Conservation (phyloP, 2,329 filamentous ascomycete species). For the Ceratocystis papillata region DNA sequence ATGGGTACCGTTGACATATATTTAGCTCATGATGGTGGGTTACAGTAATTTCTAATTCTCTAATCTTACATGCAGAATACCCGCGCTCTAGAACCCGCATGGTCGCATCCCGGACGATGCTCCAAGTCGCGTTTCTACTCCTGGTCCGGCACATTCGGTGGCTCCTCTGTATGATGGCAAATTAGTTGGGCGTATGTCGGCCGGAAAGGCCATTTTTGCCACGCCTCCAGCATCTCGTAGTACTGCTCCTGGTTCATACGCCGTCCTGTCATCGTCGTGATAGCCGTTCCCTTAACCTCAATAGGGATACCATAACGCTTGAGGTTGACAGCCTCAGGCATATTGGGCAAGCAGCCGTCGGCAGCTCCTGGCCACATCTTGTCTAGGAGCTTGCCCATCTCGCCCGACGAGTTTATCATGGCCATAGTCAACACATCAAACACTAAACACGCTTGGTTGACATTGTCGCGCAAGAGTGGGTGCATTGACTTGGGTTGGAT, state of each 20-base stretch:
- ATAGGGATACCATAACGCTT: slow-evolving; percentile 37
- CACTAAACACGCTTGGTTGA: slow-evolving; percentile 38
- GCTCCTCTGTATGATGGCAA: slow-evolving; percentile 32
- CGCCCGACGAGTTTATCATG: slow-evolving; percentile 33
- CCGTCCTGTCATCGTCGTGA: slow-evolving; percentile 38
- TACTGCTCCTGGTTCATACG: slow-evolving; percentile 45
- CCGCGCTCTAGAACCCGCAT: too few species aligned
- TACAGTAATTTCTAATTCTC: too few species aligned
- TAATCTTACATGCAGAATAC: too few species aligned
- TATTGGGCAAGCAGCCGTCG: slow-evolving; percentile 41
- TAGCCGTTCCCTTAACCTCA: slow-evolving; percentile 29
- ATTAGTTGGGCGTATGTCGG: slow-evolving; percentile 42
- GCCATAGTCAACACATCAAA: slow-evolving; percentile 35
- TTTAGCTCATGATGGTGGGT: too few species aligned
- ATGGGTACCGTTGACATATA: too few species aligned
- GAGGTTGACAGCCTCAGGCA: slow-evolving; percentile 41
- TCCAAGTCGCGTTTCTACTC: neutral
- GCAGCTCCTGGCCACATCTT: slow-evolving; percentile 49
- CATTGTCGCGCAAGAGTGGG: slow-evolving; percentile 39
- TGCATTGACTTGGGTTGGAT: slow-evolving; percentile 50
- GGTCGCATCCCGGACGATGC: too few species aligned
- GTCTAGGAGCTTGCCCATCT: slow-evolving; percentile 39
- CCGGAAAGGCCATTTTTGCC: slow-evolving; percentile 55
- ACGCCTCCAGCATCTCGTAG: slow-evolving; percentile 47
- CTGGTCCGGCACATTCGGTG: neutral